Conservation (phyloP, 345 rosid genomes). For the Salix udensis region DNA sequence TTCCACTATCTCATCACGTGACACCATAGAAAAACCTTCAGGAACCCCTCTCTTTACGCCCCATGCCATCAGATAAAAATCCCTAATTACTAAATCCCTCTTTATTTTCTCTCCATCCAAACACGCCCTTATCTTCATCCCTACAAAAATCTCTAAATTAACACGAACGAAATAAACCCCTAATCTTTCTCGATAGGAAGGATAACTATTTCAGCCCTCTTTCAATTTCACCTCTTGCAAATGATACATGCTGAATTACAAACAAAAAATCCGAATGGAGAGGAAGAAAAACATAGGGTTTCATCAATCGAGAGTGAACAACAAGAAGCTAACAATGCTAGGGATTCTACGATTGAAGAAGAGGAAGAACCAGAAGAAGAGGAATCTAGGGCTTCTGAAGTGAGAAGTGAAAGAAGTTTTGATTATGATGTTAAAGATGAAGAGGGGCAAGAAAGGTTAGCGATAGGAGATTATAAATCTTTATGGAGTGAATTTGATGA, state of each 20-base stretch:
- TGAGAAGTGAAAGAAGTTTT: background rate
- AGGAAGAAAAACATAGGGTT: background rate
- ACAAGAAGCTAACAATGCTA: background rate
- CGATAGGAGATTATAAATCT: constrained; percentile 37
- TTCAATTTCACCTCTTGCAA: background rate
- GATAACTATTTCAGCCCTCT: background rate
- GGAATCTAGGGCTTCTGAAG: background rate
- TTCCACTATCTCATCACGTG: background rate
- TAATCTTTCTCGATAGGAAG: background rate
- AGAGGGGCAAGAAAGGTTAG: constrained; percentile 1
- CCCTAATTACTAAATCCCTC: background rate
- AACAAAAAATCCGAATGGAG: background rate
- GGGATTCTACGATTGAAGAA: background rate
- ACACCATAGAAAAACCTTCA: background rate
- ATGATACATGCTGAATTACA: background rate
- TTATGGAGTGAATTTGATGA: constrained; percentile 87
- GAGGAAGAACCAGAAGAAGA: background rate
- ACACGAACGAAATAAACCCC: background rate
- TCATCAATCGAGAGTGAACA: background rate
- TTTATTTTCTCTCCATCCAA: constrained; percentile 22
- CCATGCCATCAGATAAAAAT: background rate
- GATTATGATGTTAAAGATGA: background rate
- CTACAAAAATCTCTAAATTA: background rate
- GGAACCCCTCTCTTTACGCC: background rate
- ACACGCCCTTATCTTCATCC: background rate